Percentiles rank a stretch among this genome's conserved stretches.
These are phyloP conservation scores for Porcisia deanei DNA, from an alignment of 208 protist species.

Conservation along the genomic window DNA sequence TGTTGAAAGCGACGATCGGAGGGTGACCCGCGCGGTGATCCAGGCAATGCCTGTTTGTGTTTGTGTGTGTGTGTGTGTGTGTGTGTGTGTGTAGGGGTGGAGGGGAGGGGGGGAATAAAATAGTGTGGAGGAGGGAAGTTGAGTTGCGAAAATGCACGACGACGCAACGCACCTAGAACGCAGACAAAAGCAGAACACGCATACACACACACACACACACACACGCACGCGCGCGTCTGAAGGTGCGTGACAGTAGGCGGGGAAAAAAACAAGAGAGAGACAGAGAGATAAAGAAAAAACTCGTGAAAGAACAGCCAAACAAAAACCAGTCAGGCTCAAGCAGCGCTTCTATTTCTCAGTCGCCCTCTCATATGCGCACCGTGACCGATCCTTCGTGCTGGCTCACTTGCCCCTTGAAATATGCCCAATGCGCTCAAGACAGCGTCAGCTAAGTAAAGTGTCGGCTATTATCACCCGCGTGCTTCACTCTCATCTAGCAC, in stretches of 20 bases:
- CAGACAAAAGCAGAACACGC: slow-evolving; percentile 3
- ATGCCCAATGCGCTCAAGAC: background rate
- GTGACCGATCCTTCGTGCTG: background rate
- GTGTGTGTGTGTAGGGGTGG: background rate
- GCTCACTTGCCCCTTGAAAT: background rate
- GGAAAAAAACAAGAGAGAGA: background rate
- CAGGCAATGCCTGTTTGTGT: background rate
- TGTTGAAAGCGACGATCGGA: background rate
- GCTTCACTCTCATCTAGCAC: background rate
- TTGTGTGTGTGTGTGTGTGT: background rate
- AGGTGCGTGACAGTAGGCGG: background rate
- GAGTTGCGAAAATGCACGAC: background rate
- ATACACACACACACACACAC: background rate
- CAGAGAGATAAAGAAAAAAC: background rate
- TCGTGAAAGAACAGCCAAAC: background rate
- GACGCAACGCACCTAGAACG: background rate
- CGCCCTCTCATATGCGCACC: background rate
- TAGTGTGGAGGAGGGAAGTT: background rate
- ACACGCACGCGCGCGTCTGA: too few species aligned
- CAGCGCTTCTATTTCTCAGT: background rate
- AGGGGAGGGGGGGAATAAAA: background rate
- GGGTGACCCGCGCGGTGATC: background rate
- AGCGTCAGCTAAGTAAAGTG: background rate
- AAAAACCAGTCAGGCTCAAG: background rate
- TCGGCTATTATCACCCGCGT: background rate